phyloP scores from a whole-genome alignment of 805 yeast species.

The Helenozyma baotianmanensis region DNA sequence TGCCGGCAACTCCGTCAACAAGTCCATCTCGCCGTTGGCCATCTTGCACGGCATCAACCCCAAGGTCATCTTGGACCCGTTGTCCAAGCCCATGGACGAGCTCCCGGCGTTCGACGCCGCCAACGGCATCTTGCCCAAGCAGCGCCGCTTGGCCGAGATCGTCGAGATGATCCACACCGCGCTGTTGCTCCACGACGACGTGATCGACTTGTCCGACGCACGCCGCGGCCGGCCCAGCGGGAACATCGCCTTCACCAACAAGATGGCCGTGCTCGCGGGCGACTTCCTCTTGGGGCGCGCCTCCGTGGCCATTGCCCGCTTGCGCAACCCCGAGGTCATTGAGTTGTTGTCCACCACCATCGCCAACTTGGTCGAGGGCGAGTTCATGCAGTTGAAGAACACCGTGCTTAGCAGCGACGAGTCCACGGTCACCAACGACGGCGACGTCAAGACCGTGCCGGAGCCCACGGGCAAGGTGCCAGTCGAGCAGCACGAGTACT shows the following conservation, averaged over 20 bases:
- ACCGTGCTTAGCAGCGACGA: slow-evolving; percentile 60
- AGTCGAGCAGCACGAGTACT: slow-evolving; percentile 54
- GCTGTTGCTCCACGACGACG: slow-evolving; percentile 91
- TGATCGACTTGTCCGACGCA: slow-evolving; percentile 83
- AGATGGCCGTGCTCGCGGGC: slow-evolving; percentile 96
- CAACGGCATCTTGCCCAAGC: slow-evolving; percentile 88
- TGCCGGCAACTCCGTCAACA: slow-evolving; percentile 56
- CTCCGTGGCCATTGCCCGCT: slow-evolving; percentile 88
- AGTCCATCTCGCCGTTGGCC: slow-evolving; percentile 73
- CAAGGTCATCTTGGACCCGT: slow-evolving; percentile 72
- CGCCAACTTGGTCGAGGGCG: slow-evolving; percentile 97
- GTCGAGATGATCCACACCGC: slow-evolving; percentile 99
- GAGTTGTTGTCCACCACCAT: slow-evolving; percentile 93
- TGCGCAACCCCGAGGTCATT: slow-evolving; percentile 95
- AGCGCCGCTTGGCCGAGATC: slow-evolving; percentile 91
- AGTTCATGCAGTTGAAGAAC: slow-evolving; percentile 96
- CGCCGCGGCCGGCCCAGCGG: slow-evolving; percentile 90
- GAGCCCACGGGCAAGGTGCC: slow-evolving; percentile 60
- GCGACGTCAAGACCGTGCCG: slow-evolving; percentile 45
- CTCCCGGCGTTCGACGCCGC: slow-evolving; percentile 55
- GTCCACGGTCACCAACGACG: slow-evolving; percentile 45
- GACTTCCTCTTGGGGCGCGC: slow-evolving; percentile 95
- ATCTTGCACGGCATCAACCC: slow-evolving; percentile 90
- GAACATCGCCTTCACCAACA: slow-evolving; percentile 89
- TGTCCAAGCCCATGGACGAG: slow-evolving; percentile 72